Conservation (phyloP, 1,284 basidiomycete genomes). For the Ustilago xerochloae region DNA sequence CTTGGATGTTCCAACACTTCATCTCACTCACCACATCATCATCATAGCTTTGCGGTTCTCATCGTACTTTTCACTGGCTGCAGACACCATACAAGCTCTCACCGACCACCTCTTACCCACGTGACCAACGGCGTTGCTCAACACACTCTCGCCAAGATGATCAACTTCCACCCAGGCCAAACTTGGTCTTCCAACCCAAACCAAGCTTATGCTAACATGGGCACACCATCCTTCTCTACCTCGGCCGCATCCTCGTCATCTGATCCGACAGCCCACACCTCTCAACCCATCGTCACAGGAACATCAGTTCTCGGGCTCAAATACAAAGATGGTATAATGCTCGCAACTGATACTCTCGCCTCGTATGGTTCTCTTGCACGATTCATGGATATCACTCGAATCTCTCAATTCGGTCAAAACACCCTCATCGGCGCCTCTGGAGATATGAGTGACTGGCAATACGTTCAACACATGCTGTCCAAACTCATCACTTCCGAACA, state of each 20-base stretch:
- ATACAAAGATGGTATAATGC: conserved; percentile 96
- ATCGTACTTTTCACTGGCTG: background rate
- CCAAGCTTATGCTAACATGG: conserved; percentile 30
- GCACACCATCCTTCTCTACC: conserved; percentile 64
- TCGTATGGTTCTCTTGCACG: conserved; percentile 97
- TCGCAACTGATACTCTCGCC: conserved; percentile 97
- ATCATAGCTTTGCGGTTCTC: background rate
- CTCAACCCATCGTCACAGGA: conserved; percentile 95
- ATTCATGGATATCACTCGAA: conserved; percentile 92
- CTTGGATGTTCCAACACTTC: background rate
- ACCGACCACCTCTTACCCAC: background rate
- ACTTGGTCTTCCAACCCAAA: conserved; percentile 49
- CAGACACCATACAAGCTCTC: background rate
- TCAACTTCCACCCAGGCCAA: conserved; percentile 50
- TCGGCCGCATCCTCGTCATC: conserved; percentile 38
- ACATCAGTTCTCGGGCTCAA: conserved; percentile 93
- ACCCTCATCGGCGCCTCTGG: conserved; percentile 92
- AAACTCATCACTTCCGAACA: conserved; percentile 75
- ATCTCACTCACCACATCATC: background rate
- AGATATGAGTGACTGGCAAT: conserved; percentile 98
- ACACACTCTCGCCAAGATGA: conserved; percentile 10
- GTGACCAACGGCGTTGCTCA: background rate
- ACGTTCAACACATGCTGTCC: conserved; percentile 77
- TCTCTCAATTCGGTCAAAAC: conserved; percentile 80
- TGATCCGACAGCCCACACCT: conserved; percentile 41